Conservation (phyloP, 202 grass and related monocot species). For the Miscanthus sacchariflorus region DNA sequence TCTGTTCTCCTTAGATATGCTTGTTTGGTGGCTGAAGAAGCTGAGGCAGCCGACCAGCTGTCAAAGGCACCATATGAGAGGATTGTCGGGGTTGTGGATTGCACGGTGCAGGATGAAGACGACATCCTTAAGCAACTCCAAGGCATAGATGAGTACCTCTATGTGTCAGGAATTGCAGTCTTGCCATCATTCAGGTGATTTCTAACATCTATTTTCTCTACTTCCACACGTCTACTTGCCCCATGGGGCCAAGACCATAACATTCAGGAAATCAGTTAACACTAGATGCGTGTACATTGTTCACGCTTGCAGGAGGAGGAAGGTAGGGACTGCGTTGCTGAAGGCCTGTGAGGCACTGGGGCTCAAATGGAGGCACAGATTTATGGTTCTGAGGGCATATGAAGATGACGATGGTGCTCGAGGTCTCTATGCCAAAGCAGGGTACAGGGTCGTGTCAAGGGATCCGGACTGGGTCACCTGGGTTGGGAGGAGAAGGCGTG, state of each 20-base stretch:
- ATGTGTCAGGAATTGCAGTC: slow-evolving; percentile 90
- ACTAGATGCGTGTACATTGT: not conserved
- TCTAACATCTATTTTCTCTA: not conserved
- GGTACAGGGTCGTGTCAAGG: slow-evolving; percentile 63
- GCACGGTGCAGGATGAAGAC: slow-evolving; percentile 70
- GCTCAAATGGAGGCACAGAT: slow-evolving; percentile 62
- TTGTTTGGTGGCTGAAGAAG: slow-evolving; percentile 87
- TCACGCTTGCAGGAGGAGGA: slow-evolving; percentile 61
- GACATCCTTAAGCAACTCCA: slow-evolving; percentile 66
- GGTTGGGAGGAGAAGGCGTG: slow-evolving; percentile 71
- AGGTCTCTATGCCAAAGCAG: slow-evolving; percentile 72
- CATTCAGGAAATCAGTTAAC: not conserved
- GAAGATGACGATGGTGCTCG: slow-evolving; percentile 71
- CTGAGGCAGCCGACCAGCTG: not conserved
- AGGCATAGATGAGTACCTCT: slow-evolving; percentile 68
- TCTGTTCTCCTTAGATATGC: slow-evolving; percentile 68
- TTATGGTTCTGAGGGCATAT: slow-evolving; percentile 77
- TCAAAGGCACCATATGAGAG: slow-evolving; percentile 49
- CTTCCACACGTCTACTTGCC: not conserved
- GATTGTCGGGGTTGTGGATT: slow-evolving; percentile 77
- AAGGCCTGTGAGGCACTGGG: slow-evolving; percentile 77
- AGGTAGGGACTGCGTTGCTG: slow-evolving; percentile 78
- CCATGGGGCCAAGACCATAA: not conserved
- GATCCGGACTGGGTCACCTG: slow-evolving; percentile 79
- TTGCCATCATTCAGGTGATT: slow-evolving; percentile 72